Evolutionary conservation across 371 early-diverging fungal genomes (phyloP).

Genomic region (Nematocida ausubeli): DNA sequence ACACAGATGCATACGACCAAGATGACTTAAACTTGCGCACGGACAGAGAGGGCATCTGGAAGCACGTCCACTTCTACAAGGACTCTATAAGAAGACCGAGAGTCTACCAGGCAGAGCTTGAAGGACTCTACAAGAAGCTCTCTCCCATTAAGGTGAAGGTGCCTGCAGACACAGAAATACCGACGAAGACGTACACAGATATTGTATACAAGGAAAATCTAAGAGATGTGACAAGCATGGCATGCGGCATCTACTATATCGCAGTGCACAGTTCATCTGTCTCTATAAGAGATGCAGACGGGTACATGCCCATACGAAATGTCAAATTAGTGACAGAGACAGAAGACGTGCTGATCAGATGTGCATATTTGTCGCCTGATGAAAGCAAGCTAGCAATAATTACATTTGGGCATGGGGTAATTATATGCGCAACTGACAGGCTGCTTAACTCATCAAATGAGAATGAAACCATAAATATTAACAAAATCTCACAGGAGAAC

Average conservation of each 20-base stretch:
- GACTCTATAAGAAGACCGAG: conserved; percentile 41
- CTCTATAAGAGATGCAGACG: conserved; percentile 14
- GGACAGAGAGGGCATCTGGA: conserved; percentile 43
- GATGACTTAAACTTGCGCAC: background rate
- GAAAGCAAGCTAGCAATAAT: conserved; percentile 42
- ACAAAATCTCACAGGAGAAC: background rate
- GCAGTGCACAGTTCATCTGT: conserved; percentile 43
- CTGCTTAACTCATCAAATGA: background rate
- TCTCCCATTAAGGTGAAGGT: conserved; percentile 38
- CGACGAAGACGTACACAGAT: background rate
- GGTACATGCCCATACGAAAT: conserved; percentile 22
- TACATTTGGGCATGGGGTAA: conserved; percentile 28
- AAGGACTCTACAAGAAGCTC: conserved; percentile 25
- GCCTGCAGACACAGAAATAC: conserved; percentile 24
- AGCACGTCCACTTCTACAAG: conserved; percentile 44
- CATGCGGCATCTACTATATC: conserved; percentile 18
- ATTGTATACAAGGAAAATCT: conserved; percentile 29
- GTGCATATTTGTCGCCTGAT: conserved; percentile 38
- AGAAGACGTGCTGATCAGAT: conserved; percentile 41
- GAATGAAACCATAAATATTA: background rate
- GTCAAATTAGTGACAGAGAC: background rate
- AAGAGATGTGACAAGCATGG: conserved; percentile 5
- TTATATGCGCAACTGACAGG: conserved; percentile 1
- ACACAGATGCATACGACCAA: conserved; percentile 8
- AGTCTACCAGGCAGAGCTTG: conserved; percentile 18